Base-by-base conservation (phyloP, 306 rosid genomes). In the Vigna angularis region DNA sequence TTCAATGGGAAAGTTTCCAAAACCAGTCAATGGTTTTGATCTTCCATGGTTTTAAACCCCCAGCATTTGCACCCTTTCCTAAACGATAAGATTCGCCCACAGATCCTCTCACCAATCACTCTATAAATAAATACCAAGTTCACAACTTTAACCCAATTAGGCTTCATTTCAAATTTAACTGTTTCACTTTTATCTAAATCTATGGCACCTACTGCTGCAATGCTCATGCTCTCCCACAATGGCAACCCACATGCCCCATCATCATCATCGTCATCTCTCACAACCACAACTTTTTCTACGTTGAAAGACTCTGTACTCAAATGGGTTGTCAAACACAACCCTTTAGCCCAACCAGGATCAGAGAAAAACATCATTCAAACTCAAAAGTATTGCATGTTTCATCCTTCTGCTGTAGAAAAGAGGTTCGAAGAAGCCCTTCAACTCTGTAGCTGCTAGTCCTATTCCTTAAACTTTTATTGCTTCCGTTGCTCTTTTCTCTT, bases 151-250 rank as follows among this genome's bases (percentile, higher is more conserved):
- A n/a, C 1, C 24, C 26, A 32, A 11, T 9, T 22, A 22, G 38
- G 10, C 3, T 59, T 59, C 20, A 16, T 63, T n/a, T 30, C 45
- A 70, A 61, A 57, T 30, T 24, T 30, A 20, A 59, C 62, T 30
- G 13, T 17, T 26, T 26, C 11, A 32, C 22, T 72, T 32, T 50
- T 24, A 14, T 72, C 36, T 5, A 83, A n/a, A 14, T 72, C 36
- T 5, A 83, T 83, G 86, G 79, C 86, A 36, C 86, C 83, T 11
- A 83, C 86, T 22, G 86, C 86, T 17, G 79, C 86, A 16, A 83
- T 83, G 86, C 76, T 83, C 12, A 16, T 82, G 18, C 86, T 83
- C 77, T 22, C 73, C 12, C 83, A 58, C 30, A 66, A 49, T 2
- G 65, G 17, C 9, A 72, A 67, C 73, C 40, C 73, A 13, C 83